Evolutionary conservation across 1,284 basidiomycete genomes (phyloP).

Genomic region (Cutaneotrichosporon sp.): DNA sequence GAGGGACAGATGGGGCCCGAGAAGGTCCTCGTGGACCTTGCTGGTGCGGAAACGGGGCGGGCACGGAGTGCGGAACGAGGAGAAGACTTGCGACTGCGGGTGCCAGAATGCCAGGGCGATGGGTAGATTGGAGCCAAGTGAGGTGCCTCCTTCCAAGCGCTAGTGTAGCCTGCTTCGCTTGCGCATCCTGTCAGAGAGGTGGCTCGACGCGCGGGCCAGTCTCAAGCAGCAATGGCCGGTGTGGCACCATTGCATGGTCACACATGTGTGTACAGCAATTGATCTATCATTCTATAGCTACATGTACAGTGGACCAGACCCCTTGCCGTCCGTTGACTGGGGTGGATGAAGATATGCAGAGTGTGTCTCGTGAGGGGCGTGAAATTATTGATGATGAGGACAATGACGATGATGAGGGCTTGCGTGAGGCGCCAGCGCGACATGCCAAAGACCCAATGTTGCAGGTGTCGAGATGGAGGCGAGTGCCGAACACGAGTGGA

Average conservation of each 20-base stretch:
- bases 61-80: too few species aligned
- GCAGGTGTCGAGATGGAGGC: neutral
- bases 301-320: conserved; percentile 2
- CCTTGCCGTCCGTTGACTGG: neutral
- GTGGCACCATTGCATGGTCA: neutral
- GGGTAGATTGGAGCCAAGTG: too few species aligned
- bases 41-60: too few species aligned
- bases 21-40: too few species aligned
- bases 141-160: too few species aligned
- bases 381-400: conserved; percentile 1
- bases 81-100: too few species aligned
- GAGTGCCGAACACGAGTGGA: neutral
- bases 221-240: neutral
- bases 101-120: too few species aligned
- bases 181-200: too few species aligned
- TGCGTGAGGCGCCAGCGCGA: conserved; percentile 1
- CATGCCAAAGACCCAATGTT: neutral
- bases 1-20: too few species aligned
- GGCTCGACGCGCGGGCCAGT: too few species aligned
- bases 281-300: conserved; percentile 12
- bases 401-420: neutral
- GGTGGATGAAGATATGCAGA: neutral
- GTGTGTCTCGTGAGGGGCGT: conserved; percentile 2
- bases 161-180: too few species aligned
- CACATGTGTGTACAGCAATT: conserved; percentile 1